phyloP scores from a whole-genome alignment of 1,284 basidiomycete genomes.

The Coniferiporia sulphurascens region DNA sequence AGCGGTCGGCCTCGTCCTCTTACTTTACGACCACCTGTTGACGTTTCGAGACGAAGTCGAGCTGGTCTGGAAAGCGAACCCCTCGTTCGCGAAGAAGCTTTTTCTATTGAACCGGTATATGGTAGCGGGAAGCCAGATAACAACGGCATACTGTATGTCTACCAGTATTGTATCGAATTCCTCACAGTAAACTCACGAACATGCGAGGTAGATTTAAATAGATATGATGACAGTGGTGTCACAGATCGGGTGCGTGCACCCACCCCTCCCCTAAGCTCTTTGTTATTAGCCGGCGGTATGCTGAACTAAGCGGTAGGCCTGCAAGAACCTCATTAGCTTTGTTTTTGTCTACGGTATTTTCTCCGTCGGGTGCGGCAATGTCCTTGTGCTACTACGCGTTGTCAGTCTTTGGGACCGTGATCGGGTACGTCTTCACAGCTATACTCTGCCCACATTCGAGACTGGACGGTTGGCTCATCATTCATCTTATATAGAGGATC shows the following conservation, averaged over 20 bases:
- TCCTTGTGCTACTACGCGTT: conserved; percentile 15
- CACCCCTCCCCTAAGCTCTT: too few species aligned
- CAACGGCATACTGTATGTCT: conserved; percentile 6
- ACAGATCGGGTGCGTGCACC: too few species aligned
- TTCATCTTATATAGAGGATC: conserved; percentile 1
- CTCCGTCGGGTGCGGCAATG: conserved; percentile 10
- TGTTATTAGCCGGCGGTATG: background rate
- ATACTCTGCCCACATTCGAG: too few species aligned
- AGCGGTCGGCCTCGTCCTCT: conserved; percentile 21
- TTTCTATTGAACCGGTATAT: conserved; percentile 23
- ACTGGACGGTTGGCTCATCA: background rate
- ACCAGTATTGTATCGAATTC: background rate
- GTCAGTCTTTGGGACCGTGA: conserved; percentile 16
- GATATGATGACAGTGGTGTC: too few species aligned
- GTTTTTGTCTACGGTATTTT: conserved; percentile 7
- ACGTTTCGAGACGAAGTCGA: conserved; percentile 25
- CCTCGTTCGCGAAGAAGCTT: conserved; percentile 18
- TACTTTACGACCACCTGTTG: conserved; percentile 25
- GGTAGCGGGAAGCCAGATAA: conserved; percentile 6
- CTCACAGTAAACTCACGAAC: background rate
- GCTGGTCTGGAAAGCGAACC: conserved; percentile 21
- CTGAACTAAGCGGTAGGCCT: conserved; percentile 5
- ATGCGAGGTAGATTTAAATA: too few species aligned
- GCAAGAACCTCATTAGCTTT: background rate
- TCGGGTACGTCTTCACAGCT: conserved; percentile 6